Evolutionary conservation across 805 yeast genomes (phyloP).

Genomic region (Candida lessepsii): DNA sequence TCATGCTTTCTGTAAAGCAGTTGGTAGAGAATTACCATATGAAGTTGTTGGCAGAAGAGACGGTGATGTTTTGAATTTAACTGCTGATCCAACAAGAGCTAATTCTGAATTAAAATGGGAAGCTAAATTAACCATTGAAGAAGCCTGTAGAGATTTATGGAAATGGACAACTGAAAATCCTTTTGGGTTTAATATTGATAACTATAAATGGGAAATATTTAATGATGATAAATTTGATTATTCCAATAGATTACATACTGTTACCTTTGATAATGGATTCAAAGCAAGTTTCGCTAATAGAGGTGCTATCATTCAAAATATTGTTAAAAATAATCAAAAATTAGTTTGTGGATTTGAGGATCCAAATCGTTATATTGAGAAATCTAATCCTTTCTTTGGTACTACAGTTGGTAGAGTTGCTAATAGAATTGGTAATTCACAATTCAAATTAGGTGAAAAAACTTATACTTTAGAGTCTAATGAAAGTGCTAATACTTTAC

Average conservation of each 20-base stretch:
- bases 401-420: constrained; percentile 67
- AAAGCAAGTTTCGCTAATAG: constrained; percentile 45
- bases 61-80: constrained; percentile 75
- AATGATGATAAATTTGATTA: constrained; percentile 19
- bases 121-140: constrained; percentile 52
- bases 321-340: constrained; percentile 37
- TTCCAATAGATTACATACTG: constrained; percentile 35
- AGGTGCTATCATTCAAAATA: constrained; percentile 51
- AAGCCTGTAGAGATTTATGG: constrained; percentile 75
- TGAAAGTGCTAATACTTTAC: constrained; percentile 44
- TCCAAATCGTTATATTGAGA: constrained; percentile 27
- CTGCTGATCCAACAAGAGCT: constrained; percentile 71
- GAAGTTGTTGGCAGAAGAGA: constrained; percentile 65
- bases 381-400: constrained; percentile 54
- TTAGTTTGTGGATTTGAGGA: constrained; percentile 41
- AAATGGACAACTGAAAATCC: constrained; percentile 73
- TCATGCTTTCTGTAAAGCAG: constrained; percentile 61
- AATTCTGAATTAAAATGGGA: constrained; percentile 64
- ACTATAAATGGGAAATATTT: constrained; percentile 35
- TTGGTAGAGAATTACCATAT: constrained; percentile 62
- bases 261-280: constrained; percentile 28
- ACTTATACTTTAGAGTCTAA: constrained; percentile 42
- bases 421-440: constrained; percentile 52
- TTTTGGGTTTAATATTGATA: constrained; percentile 47
- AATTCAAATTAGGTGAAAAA: constrained; percentile 40